These are phyloP conservation scores for Alectoria sarmentosa DNA, from an alignment of 495 filamentous ascomycete genomes.

Conservation along the genomic window DNA sequence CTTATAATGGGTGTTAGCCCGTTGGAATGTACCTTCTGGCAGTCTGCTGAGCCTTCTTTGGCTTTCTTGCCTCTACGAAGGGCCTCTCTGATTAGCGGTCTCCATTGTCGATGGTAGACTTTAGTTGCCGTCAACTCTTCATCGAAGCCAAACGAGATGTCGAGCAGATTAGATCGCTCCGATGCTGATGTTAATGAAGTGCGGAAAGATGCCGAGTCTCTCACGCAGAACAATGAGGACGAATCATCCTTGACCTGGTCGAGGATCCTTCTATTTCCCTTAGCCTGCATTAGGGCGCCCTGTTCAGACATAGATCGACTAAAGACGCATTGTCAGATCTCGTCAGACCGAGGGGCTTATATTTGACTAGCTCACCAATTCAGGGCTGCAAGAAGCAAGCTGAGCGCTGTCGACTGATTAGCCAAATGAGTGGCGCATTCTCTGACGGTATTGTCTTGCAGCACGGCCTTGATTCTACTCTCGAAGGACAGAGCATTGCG, in stretches of 20 bases:
- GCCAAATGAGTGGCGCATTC: constrained; percentile 14
- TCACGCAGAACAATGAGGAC: constrained; percentile 11
- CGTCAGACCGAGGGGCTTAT: neutral
- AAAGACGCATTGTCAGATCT: neutral
- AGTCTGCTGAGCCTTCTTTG: neutral
- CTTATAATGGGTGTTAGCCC: neutral
- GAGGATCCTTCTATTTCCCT: neutral
- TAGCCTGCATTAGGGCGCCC: constrained; percentile 3
- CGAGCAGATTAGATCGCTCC: neutral
- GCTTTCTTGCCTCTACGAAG: neutral
- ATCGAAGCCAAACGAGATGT: constrained; percentile 10
- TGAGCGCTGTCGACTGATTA: constrained; percentile 24
- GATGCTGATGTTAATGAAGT: neutral
- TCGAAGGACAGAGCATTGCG: constrained; percentile 7
- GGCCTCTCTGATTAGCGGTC: constrained; percentile 3
- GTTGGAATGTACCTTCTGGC: neutral
- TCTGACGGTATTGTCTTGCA: constrained; percentile 5
- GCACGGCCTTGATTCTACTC: constrained; percentile 15
- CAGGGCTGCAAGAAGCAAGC: constrained; percentile 22
- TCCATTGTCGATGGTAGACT: constrained; percentile 13
- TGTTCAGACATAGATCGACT: constrained; percentile 19
- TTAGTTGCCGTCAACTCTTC: neutral
- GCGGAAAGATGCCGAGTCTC: neutral
- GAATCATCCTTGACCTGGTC: constrained; percentile 11
- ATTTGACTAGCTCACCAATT: constrained; percentile 15